phyloP scores from a whole-genome alignment of 148 eudicot species.

The Arctostaphylos glauca region DNA sequence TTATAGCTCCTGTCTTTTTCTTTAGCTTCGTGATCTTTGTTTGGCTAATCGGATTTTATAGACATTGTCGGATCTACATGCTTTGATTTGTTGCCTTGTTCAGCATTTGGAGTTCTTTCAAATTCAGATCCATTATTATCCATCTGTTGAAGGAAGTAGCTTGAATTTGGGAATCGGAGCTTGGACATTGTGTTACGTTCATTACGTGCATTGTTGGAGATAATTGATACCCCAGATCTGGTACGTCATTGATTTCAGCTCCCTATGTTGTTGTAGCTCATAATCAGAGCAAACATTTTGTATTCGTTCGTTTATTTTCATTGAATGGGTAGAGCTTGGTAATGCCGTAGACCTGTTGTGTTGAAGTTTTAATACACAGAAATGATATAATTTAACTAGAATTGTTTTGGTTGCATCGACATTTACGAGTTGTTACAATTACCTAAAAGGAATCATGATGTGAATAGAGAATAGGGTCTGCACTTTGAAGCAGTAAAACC shows the following conservation, averaged over 20 bases:
- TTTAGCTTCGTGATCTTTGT: not conserved
- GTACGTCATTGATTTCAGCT: not conserved
- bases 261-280: no score
- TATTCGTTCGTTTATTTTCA: no score
- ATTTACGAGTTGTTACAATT: not conserved
- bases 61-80: conserved; percentile 16
- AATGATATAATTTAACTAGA: not conserved
- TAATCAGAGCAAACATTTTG: not conserved
- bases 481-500: not conserved
- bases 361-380: not conserved
- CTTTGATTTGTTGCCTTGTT: conserved; percentile 20
- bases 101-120: not conserved
- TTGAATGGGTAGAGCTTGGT: no score
- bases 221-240: not conserved
- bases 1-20: conserved; percentile 16
- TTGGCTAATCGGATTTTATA: conserved; percentile 12
- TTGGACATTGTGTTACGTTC: conserved; percentile 3
- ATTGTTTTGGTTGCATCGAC: not conserved
- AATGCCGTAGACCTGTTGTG: not conserved
- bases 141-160: not conserved
- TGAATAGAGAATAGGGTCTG: not conserved
- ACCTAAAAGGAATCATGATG: not conserved
- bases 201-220: not conserved
- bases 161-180: not conserved
- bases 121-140: conserved; percentile 16